phyloP scores from a whole-genome alignment of 495 filamentous ascomycete species.

The Daldinia concentrica region DNA sequence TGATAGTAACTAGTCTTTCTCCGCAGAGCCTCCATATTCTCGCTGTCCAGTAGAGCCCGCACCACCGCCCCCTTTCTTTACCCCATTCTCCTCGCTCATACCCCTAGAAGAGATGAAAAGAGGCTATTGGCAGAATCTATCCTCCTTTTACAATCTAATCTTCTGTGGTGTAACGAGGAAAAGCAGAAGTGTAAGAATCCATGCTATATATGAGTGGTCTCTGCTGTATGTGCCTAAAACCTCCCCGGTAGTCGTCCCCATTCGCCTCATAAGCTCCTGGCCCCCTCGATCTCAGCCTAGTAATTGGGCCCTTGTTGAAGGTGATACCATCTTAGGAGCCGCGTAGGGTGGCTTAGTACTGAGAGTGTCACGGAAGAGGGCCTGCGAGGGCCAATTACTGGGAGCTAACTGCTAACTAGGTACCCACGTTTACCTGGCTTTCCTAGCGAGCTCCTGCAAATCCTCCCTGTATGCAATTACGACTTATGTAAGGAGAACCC shows the following conservation, averaged over 20 bases:
- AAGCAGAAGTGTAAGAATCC: background rate
- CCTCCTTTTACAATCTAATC: background rate
- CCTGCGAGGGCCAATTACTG: background rate
- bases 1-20: no score
- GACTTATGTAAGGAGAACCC: background rate
- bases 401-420: background rate
- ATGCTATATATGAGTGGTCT: background rate
- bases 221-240: background rate
- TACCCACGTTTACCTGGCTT: background rate
- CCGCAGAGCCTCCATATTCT: background rate
- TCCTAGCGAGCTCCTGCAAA: background rate
- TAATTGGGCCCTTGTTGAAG: background rate
- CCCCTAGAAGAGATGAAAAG: background rate
- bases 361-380: background rate
- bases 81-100: background rate
- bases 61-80: background rate
- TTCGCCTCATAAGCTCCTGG: background rate
- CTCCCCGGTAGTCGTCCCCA: background rate
- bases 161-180: conserved; percentile 32
- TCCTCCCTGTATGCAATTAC: background rate
- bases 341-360: background rate
- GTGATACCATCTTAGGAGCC: background rate
- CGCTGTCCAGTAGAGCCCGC: background rate
- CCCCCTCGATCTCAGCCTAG: background rate
- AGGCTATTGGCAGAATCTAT: background rate